These are phyloP conservation scores for Ananas comosus DNA, from an alignment of 176 grass and related monocot genomes.

Conservation along the genomic window DNA sequence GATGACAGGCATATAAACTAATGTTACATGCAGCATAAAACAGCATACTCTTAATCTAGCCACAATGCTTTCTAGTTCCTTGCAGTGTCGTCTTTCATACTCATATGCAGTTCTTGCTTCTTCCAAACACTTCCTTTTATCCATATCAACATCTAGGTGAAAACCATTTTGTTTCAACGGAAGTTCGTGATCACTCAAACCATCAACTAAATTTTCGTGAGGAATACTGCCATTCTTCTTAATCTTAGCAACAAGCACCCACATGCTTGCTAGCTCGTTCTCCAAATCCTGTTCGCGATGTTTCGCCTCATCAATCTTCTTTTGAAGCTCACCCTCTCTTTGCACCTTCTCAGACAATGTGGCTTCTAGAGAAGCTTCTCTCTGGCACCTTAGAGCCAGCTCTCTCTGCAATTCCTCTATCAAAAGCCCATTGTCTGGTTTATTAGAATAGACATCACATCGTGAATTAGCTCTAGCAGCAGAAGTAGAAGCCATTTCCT, in stretches of 20 bases:
- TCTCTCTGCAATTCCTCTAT: conserved; percentile 87
- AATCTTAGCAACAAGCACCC: conserved; percentile 69
- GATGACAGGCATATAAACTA: background rate
- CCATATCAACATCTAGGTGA: conserved; percentile 32
- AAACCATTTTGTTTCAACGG: conserved; percentile 50
- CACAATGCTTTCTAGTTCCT: conserved; percentile 61
- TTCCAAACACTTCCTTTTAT: conserved; percentile 38
- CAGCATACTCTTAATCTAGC: conserved; percentile 71
- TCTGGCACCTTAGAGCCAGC: conserved; percentile 65
- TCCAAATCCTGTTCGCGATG: conserved; percentile 64
- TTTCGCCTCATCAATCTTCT: conserved; percentile 67
- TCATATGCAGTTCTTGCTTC: conserved; percentile 58
- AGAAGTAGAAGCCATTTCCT: conserved; percentile 34
- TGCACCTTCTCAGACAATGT: conserved; percentile 56
- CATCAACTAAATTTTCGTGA: conserved; percentile 40
- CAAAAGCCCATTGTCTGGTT: conserved; percentile 52
- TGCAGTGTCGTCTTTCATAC: conserved; percentile 52
- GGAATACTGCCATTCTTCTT: conserved; percentile 50
- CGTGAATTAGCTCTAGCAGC: conserved; percentile 28
- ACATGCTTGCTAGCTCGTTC: conserved; percentile 82
- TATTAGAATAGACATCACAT: conserved; percentile 22
- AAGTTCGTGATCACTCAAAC: conserved; percentile 25
- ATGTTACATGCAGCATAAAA: background rate
- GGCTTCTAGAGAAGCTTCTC: conserved; percentile 68
- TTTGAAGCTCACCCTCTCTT: conserved; percentile 69